phyloP scores from a whole-genome alignment of 495 filamentous ascomycete genomes.

The Eremomyces bilateralis region DNA sequence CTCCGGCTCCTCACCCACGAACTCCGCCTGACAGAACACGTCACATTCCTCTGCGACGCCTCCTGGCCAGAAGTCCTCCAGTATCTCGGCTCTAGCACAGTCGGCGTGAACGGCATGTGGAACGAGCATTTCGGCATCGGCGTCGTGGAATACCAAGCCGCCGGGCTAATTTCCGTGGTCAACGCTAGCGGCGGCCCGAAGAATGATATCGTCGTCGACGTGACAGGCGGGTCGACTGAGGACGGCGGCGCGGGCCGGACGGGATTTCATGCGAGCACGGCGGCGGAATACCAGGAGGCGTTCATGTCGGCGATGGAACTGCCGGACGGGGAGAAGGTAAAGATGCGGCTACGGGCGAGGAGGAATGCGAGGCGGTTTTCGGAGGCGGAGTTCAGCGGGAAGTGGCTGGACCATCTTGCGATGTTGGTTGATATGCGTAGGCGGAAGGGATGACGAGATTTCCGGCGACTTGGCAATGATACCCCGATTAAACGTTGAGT shows the following conservation, averaged over 20 bases:
- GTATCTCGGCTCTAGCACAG: constrained; percentile 46
- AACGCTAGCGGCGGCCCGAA: constrained; percentile 84
- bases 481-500: no score
- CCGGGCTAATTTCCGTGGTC: constrained; percentile 75
- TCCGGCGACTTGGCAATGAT: no score
- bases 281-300: constrained; percentile 51
- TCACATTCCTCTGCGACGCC: constrained; percentile 75
- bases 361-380: constrained; percentile 62
- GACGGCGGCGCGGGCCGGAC: not conserved
- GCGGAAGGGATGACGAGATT: no score
- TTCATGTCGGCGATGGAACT: constrained; percentile 59
- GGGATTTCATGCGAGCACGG: constrained; percentile 68
- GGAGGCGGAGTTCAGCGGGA: constrained; percentile 58
- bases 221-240: constrained; percentile 32
- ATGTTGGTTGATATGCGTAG: no score
- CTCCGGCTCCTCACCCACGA: constrained; percentile 76
- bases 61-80: constrained; percentile 66
- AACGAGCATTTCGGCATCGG: constrained; percentile 99
- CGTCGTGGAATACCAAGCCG: constrained; percentile 94
- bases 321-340: constrained; percentile 38
- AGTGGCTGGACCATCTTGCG: constrained; percentile 57
- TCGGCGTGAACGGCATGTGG: constrained; percentile 98
- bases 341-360: constrained; percentile 51
- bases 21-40: constrained; percentile 57
- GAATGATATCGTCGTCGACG: constrained; percentile 66